These are phyloP conservation scores for Vinca minor DNA, from an alignment of 257 asterid genomes.

Conservation along the genomic window DNA sequence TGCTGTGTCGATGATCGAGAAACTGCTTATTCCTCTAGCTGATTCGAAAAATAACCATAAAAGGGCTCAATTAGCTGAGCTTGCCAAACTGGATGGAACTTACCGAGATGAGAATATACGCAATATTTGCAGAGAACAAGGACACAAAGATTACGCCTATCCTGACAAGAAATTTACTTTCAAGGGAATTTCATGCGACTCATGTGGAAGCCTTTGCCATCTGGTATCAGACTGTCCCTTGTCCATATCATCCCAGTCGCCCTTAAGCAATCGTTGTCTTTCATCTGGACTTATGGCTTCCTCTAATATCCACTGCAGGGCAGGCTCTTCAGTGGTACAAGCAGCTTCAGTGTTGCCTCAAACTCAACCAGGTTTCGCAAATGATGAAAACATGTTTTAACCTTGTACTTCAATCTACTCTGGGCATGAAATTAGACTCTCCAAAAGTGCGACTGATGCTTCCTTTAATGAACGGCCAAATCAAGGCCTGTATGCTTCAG, in stretches of 20 bases:
- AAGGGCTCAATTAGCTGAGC: constrained; percentile 26
- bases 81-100: constrained; percentile 29
- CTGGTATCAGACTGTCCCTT: constrained; percentile 22
- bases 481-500: background rate
- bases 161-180: constrained; percentile 26
- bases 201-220: constrained; percentile 34
- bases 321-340: background rate
- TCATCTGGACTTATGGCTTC: background rate
- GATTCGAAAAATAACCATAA: constrained; percentile 27
- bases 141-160: constrained; percentile 28
- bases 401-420: background rate
- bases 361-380: background rate
- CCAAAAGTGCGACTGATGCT: background rate
- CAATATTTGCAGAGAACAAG: constrained; percentile 27
- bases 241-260: background rate
- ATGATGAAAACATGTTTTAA: background rate
- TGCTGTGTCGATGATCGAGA: constrained; percentile 33
- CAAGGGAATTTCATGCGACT: constrained; percentile 22
- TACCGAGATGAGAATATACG: constrained; percentile 20
- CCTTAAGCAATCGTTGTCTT: background rate
- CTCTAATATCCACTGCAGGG: background rate
- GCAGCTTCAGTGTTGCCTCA: background rate
- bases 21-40: constrained; percentile 30
- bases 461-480: background rate
- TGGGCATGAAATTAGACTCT: background rate